phyloP scores from a whole-genome alignment of 1,284 basidiomycete species.

The Ganoderma resinaceum region DNA sequence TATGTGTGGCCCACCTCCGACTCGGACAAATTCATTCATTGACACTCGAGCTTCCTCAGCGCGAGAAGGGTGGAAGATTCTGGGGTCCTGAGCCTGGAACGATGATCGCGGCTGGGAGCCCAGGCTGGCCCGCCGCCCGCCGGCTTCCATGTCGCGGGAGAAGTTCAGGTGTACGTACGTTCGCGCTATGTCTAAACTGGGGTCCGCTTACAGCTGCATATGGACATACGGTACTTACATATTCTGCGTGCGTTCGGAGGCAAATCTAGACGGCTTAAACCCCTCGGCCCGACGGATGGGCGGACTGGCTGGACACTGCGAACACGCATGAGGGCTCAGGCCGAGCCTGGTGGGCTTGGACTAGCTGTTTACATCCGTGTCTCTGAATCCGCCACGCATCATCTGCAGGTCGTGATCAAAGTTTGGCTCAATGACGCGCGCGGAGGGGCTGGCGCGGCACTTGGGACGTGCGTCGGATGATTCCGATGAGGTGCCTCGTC shows the following conservation, averaged over 20 bases:
- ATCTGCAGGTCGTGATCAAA: too few species aligned
- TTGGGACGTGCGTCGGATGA: too few species aligned
- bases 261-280: background rate
- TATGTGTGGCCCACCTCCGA: too few species aligned
- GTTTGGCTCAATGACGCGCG: background rate
- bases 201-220: background rate
- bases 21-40: too few species aligned
- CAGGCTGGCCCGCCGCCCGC: background rate
- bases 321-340: background rate
- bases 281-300: background rate
- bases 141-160: slow-evolving; percentile 4
- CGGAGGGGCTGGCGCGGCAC: background rate
- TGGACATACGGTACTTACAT: too few species aligned
- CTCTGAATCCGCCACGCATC: background rate
- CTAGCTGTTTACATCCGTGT: background rate
- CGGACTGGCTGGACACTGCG: too few species aligned
- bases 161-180: background rate
- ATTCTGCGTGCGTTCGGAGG: background rate
- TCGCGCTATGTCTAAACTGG: background rate
- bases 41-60: too few species aligned
- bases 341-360: too few species aligned
- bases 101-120: background rate
- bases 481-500: background rate
- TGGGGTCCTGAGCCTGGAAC: background rate
- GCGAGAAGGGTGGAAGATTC: too few species aligned